These are phyloP conservation scores for Salix brachista DNA, from an alignment of 345 rosid species.

Conservation along the genomic window DNA sequence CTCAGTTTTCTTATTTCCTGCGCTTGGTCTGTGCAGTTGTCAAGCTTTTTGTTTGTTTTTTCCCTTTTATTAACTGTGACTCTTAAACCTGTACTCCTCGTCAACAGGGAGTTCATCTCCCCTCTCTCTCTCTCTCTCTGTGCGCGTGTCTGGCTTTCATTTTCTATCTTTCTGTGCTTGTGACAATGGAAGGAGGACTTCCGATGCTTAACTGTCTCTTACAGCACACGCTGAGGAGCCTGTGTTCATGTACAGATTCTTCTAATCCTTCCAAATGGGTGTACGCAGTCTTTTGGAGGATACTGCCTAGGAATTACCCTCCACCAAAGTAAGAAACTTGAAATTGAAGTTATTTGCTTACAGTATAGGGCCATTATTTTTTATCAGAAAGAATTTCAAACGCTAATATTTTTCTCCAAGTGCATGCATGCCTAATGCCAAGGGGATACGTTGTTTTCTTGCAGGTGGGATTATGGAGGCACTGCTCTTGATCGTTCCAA, in stretches of 20 bases:
- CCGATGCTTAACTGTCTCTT: conserved; percentile 64
- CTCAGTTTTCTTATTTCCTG: conserved; percentile 4
- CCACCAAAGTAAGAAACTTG: conserved; percentile 57
- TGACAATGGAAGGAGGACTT: conserved; percentile 56
- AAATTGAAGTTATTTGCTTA: not conserved
- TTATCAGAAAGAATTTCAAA: not conserved
- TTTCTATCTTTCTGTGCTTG: not conserved
- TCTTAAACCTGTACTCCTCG: conserved; percentile 15
- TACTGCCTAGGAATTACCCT: conserved; percentile 71
- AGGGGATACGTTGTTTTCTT: conserved; percentile 21
- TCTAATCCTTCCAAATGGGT: conserved; percentile 65
- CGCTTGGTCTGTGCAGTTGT: conserved; percentile 8
- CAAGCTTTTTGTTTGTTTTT: not conserved
- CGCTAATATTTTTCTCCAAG: not conserved
- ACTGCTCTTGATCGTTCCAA: conserved; percentile 57
- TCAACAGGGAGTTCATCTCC: conserved; percentile 11
- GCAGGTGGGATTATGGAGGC: conserved; percentile 77
- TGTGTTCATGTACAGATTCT: conserved; percentile 47
- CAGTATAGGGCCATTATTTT: not conserved
- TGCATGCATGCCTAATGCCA: not conserved
- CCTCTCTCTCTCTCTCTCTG: conserved; percentile 6
- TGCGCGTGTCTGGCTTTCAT: not conserved
- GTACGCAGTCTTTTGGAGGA: conserved; percentile 76
- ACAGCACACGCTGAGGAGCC: conserved; percentile 52
- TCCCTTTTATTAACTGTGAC: conserved; percentile 10